Percentiles rank a stretch among this genome's conserved stretches.
Conservation (phyloP, 306 rosid genomes). For the Trifolium subterraneum region DNA sequence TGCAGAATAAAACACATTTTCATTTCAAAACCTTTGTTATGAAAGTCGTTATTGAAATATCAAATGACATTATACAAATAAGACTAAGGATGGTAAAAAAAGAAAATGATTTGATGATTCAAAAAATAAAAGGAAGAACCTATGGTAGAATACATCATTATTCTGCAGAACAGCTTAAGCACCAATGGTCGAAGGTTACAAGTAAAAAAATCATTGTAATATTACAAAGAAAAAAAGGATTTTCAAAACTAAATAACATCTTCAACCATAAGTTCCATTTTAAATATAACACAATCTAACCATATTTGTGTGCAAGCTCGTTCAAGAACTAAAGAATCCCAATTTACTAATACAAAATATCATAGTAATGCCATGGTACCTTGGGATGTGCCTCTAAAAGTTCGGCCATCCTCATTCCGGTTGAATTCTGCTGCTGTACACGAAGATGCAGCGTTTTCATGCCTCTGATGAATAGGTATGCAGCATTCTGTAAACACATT, state of each 20-base stretch:
- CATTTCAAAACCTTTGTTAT: background rate
- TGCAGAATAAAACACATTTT: conserved; percentile 8
- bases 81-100: background rate
- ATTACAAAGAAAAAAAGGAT: background rate
- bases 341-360: background rate
- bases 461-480: conserved; percentile 94
- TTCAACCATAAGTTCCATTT: conserved; percentile 27
- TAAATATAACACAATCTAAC: background rate
- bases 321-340: background rate
- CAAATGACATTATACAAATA: background rate
- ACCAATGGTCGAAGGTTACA: background rate
- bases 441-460: conserved; percentile 97
- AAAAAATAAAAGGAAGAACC: background rate
- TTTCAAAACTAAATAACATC: background rate
- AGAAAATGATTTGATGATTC: conserved; percentile 9
- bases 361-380: conserved; percentile 51
- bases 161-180: conserved; percentile 5
- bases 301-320: background rate
- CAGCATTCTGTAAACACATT: conserved; percentile 77
- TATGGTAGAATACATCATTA: background rate
- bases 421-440: conserved; percentile 90
- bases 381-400: conserved; percentile 98
- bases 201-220: background rate
- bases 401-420: conserved; percentile 81
- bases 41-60: background rate